Percentiles rank a stretch among this genome's conserved stretches.
These are phyloP conservation scores for Bromus sterilis DNA, from an alignment of 176 grass and related monocot genomes.

Conservation along the genomic window DNA sequence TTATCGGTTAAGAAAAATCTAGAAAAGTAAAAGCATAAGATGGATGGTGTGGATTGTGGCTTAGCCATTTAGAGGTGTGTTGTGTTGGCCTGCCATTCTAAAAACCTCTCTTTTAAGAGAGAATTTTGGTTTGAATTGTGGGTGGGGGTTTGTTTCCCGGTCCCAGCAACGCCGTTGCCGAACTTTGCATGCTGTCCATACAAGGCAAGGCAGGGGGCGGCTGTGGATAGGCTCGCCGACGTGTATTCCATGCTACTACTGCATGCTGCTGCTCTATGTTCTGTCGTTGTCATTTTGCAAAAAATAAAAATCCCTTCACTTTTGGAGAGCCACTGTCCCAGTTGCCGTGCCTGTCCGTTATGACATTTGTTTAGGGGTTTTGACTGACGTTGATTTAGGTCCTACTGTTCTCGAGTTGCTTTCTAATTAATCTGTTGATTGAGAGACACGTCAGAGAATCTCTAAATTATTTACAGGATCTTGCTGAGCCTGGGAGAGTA, in stretches of 20 bases:
- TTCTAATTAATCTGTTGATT: not conserved
- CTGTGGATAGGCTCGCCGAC: conserved; percentile 19
- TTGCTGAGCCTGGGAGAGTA: not conserved
- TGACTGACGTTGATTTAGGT: not conserved
- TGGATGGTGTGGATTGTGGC: not conserved
- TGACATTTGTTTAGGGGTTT: not conserved
- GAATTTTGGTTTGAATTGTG: not conserved
- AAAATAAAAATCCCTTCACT: no score
- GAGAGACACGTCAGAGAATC: not conserved
- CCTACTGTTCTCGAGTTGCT: not conserved
- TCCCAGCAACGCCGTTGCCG: not conserved
- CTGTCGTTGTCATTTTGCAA: not conserved
- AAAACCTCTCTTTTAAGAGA: not conserved
- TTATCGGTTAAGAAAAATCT: not conserved
- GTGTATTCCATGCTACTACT: conserved; percentile 1
- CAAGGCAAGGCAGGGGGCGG: not conserved
- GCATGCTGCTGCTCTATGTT: not conserved
- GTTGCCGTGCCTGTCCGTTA: not conserved
- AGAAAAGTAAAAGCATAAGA: conserved; percentile 14
- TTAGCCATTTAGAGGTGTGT: not conserved
- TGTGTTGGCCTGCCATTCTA: not conserved
- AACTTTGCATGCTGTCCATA: conserved; percentile 7
- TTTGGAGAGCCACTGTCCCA: not conserved
- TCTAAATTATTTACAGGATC: not conserved
- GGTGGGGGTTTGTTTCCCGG: not conserved